Conservation (phyloP, 306 rosid species). For the Acmispon strigosus region DNA sequence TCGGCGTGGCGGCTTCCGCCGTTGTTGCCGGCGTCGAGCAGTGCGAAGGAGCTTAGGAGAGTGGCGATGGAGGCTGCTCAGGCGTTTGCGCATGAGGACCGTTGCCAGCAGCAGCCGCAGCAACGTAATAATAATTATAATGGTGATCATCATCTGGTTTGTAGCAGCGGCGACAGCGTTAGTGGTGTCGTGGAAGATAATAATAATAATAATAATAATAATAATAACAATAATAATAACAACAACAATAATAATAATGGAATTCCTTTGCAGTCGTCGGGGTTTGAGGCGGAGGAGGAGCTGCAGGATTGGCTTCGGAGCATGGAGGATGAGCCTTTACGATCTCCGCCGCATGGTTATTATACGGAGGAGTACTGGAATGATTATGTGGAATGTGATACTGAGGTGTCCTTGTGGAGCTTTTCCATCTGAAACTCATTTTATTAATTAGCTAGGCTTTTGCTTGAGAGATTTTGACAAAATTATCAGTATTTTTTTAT, state of each 20-base stretch:
- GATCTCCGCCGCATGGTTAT: conserved; percentile 29
- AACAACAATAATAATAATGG: too few species aligned
- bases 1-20: conserved; percentile 51
- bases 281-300: conserved; percentile 9
- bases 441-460: too few species aligned
- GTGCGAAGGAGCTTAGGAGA: conserved; percentile 38
- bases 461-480: too few species aligned
- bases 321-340: conserved; percentile 52
- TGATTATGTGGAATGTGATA: conserved; percentile 12
- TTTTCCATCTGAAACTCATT: background rate
- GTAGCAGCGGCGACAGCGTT: background rate
- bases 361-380: background rate
- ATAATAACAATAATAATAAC: too few species aligned
- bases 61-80: conserved; percentile 59
- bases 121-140: too few species aligned
- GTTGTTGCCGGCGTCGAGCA: conserved; percentile 24
- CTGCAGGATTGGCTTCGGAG: conserved; percentile 18
- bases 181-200: background rate
- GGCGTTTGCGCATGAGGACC: conserved; percentile 18
- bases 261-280: conserved; percentile 19
- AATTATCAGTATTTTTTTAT: too few species aligned
- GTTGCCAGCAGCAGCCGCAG: too few species aligned
- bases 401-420: conserved; percentile 46
- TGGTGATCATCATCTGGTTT: background rate
- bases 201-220: too few species aligned